phyloP scores from a whole-genome alignment of 2,329 filamentous ascomycete genomes.

The Chaetomium strumarium region DNA sequence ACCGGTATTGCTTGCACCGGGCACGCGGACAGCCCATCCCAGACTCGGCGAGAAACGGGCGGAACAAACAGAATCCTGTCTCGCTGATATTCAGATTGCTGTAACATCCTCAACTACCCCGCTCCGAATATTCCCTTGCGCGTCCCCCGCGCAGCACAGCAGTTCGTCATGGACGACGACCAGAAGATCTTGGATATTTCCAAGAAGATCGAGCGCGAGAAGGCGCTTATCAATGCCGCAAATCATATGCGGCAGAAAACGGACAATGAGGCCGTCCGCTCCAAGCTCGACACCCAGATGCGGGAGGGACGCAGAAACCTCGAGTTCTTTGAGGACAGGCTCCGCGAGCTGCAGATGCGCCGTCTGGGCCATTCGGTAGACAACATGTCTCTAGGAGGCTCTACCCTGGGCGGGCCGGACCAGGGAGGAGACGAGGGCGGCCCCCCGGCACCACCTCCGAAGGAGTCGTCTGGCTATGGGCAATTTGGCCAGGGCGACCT shows the following conservation, averaged over 20 bases:
- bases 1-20: neutral
- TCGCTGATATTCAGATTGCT: neutral
- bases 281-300: conserved; percentile 87
- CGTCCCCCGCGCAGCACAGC: conserved; percentile 20
- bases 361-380: conserved; percentile 63
- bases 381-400: conserved; percentile 53
- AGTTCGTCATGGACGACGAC: conserved; percentile 56
- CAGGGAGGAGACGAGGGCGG: conserved; percentile 39
- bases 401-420: conserved; percentile 35
- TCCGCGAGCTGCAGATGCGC: conserved; percentile 81
- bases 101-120: conserved; percentile 8
- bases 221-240: conserved; percentile 87
- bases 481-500: conserved; percentile 60
- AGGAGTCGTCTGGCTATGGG: conserved; percentile 53
- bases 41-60: neutral
- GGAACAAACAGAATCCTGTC: neutral
- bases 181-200: conserved; percentile 71
- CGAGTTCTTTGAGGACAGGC: conserved; percentile 89
- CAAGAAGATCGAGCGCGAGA: conserved; percentile 97
- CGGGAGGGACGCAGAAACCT: conserved; percentile 90
- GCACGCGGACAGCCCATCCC: conserved; percentile 5
- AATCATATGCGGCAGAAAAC: conserved; percentile 94
- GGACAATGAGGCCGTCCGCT: conserved; percentile 85
- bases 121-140: conserved; percentile 13
- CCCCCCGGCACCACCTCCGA: conserved; percentile 64